Base-by-base conservation (phyloP, 1,284 basidiomycete species). In the Cutaneotrichosporon dermatis region DNA sequence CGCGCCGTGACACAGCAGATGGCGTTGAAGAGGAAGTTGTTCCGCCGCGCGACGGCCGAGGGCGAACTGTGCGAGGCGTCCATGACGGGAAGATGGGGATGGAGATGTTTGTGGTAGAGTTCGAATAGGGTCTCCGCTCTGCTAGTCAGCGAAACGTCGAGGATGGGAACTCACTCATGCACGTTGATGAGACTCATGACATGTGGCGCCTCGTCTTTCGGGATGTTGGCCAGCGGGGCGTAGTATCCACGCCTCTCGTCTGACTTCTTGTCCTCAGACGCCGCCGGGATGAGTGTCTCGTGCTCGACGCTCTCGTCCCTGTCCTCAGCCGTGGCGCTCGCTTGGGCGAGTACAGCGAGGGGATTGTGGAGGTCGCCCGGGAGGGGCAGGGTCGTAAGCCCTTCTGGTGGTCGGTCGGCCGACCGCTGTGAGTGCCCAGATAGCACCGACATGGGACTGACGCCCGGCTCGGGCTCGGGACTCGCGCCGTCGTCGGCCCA, bases 11-110 rank as follows among this genome's bases (percentile, higher is more conserved):
- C 63, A 43, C 69, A 71, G 58, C 72, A 73, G 35, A 73, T 71
- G 1, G 71, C 69, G 53, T 73, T 73, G 61, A 73, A 73, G 25
- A 73, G 66, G 39, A 67, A 70, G 51, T 71, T 73, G 54, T 63
- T 66, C 2, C 71, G 62, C 35, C 71, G 58, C 6, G 71, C 71
- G 1, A 73, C 62, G 7, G 60, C 60, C 8, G 59, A 53, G 1
- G 69, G 67, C 1, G 64, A 52, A 7, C 63, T 66, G 34, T 68
- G 67, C 1, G 59, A 56, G 16, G 51, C 43, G 52, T 73, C 71
- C 2, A 73, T 58, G 3, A 69, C 43, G 1, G 71, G 71, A 5
- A 73, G 56, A 55, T 73, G 69, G 4, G 67, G 71, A 54, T 73
- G 69, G 6, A 73, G 59, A 41, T 65, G 60, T n/a, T 51, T 50